phyloP scores from a whole-genome alignment of 2,329 filamentous ascomycete species.

The Trichoderma cornu-damae region DNA sequence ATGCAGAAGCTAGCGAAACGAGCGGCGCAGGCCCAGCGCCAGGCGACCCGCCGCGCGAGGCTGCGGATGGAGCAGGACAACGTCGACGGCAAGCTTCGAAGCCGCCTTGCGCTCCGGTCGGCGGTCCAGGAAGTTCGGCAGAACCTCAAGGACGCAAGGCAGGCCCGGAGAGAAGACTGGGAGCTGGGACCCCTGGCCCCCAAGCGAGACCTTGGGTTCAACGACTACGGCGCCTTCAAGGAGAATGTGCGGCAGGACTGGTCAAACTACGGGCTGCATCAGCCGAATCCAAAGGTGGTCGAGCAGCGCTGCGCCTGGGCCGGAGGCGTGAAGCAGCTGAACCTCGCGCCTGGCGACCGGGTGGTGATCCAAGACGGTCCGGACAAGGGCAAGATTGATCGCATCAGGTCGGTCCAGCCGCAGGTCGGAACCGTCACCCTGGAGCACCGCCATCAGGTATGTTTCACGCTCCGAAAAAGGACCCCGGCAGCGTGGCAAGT shows the following conservation, averaged over 20 bases:
- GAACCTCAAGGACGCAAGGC: slow-evolving; percentile 38
- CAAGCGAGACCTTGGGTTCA: slow-evolving; percentile 63
- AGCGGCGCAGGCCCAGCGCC: slow-evolving; percentile 61
- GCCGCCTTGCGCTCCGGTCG: slow-evolving; percentile 29
- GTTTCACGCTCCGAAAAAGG: slow-evolving; percentile 26
- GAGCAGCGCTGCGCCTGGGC: slow-evolving; percentile 49
- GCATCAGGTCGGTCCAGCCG: slow-evolving; percentile 54
- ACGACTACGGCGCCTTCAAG: slow-evolving; percentile 53
- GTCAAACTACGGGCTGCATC: slow-evolving; percentile 30
- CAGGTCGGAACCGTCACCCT: slow-evolving; percentile 56
- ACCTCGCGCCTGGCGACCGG: slow-evolving; percentile 65
- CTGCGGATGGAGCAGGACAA: slow-evolving; percentile 34
- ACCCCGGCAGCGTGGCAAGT: neutral
- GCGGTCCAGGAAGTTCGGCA: slow-evolving; percentile 32
- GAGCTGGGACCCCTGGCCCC: slow-evolving; percentile 72
- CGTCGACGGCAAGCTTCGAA: slow-evolving; percentile 28
- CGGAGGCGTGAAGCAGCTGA: slow-evolving; percentile 53
- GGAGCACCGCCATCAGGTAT: slow-evolving; percentile 59
- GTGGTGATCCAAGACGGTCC: slow-evolving; percentile 75
- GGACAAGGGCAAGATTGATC: slow-evolving; percentile 78
- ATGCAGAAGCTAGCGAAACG: slow-evolving; percentile 71
- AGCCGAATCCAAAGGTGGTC: slow-evolving; percentile 32
- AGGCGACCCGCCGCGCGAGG: slow-evolving; percentile 48
- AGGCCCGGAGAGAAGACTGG: slow-evolving; percentile 68
- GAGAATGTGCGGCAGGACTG: slow-evolving; percentile 36